Evolutionary conservation across 345 rosid genomes (phyloP).

Genomic region (Hirschfeldia incana): DNA sequence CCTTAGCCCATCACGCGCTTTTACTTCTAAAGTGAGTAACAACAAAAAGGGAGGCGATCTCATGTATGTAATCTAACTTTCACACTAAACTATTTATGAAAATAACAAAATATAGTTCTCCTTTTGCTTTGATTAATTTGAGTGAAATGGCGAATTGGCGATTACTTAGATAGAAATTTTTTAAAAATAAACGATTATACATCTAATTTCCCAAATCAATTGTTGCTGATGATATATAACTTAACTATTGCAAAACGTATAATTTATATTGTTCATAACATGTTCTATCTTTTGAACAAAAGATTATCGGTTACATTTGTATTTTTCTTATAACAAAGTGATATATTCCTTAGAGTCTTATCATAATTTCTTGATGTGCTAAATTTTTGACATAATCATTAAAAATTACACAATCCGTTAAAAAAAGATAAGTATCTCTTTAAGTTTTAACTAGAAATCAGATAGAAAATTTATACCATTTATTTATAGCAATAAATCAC

Average conservation of each 20-base stretch:
- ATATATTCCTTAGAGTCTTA: neutral
- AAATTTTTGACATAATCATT: neutral
- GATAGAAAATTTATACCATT: neutral
- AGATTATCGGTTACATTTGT: neutral
- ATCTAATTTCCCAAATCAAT: neutral
- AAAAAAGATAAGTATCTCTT: neutral
- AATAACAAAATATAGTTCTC: neutral
- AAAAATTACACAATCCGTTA: neutral
- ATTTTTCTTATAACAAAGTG: neutral
- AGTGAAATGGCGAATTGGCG: neutral
- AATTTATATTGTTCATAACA: neutral
- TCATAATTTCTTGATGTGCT: neutral
- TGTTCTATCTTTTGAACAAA: neutral
- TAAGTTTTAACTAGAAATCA: neutral
- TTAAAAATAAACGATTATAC: neutral
- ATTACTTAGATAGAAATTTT: neutral
- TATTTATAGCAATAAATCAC: neutral
- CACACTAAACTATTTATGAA: neutral
- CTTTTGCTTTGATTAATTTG: neutral
- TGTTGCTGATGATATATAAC: neutral
- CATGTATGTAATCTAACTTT: conserved; percentile 14
- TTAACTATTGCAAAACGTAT: neutral
- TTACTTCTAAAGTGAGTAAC: conserved; percentile 26
- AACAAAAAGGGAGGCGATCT: conserved; percentile 12
- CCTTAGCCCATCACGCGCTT: conserved; percentile 29